Percentiles rank a stretch among this genome's conserved stretches.
Evolutionary conservation across 2,329 filamentous ascomycete species (phyloP).

Genomic region (Phialophora verrucosa): DNA sequence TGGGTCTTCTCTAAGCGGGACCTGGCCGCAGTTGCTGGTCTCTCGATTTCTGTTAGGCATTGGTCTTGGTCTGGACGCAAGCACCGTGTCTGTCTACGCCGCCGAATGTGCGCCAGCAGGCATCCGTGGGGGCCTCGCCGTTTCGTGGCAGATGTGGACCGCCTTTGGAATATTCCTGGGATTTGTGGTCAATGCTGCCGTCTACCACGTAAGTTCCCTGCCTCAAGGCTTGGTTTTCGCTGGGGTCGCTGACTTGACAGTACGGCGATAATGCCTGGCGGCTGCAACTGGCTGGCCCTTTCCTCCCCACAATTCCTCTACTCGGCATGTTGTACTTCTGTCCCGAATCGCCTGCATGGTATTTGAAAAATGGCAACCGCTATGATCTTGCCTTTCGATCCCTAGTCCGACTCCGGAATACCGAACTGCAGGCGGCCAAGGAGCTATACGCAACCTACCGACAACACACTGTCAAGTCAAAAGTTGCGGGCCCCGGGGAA

Average conservation of each 20-base stretch:
- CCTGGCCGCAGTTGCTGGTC: conserved; percentile 63
- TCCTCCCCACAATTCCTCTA: conserved; percentile 68
- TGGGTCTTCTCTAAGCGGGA: conserved; percentile 65
- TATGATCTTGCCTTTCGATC: conserved; percentile 65
- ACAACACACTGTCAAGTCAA: conserved; percentile 55
- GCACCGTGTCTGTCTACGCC: conserved; percentile 56
- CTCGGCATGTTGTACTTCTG: conserved; percentile 64
- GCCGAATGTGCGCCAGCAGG: conserved; percentile 56
- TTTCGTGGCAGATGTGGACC: conserved; percentile 61
- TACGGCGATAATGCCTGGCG: conserved; percentile 64
- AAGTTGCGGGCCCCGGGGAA: neutral
- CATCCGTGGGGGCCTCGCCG: conserved; percentile 58
- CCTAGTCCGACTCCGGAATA: conserved; percentile 63
- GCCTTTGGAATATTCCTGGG: conserved; percentile 69
- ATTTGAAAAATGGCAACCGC: conserved; percentile 65
- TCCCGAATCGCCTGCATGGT: conserved; percentile 70
- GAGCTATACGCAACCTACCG: conserved; percentile 61
- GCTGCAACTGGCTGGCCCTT: conserved; percentile 67
- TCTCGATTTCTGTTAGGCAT: conserved; percentile 55
- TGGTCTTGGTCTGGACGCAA: conserved; percentile 47
- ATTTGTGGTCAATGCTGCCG: conserved; percentile 67
- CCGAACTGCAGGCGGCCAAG: conserved; percentile 61
- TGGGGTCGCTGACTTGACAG: conserved; percentile 16
- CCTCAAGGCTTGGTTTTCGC: neutral
- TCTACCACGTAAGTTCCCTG: conserved; percentile 57